Base-by-base conservation (phyloP, 2,329 filamentous ascomycete genomes). In the Beauveria rudraprayagi region DNA sequence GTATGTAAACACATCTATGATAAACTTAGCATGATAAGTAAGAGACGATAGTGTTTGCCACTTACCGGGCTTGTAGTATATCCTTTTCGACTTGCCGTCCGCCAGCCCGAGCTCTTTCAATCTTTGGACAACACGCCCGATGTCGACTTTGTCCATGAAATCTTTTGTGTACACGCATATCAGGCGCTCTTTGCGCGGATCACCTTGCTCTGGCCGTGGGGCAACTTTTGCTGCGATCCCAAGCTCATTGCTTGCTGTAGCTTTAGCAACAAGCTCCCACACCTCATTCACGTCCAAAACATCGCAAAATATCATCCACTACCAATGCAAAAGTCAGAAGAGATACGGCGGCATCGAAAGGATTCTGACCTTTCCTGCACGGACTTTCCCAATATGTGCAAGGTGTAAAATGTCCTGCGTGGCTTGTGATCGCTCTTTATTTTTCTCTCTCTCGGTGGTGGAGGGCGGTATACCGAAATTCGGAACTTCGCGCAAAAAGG, bases 111-210 rank as follows among this genome's bases (percentile, higher is more conserved):
- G 75, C 60, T 85, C 77, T 56, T 81, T 80, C 63, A 95, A 72
- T 65, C 77, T 81, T 62, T 77, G 69, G 44, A 93, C 75, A 4
- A 95, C 88, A 48, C 88, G 80, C 30, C 78, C 79, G 6, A 95
- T 82, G 69, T 95, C 90, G 4, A 79, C 75, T 56, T 75, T 78
- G 69, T 95, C 85, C 30, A 76, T 76, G 69, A 92, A 94, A 70
- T 96, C 85, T 47, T 78, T 76, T 5, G 90, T 95, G 71, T 95
- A 95, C 8, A 95, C 77, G 65, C 89, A 92, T 28, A 95, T 84
- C 47, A 94, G 73, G 22, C 85, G 79, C 22, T 76, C 73, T 48
- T 73, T 78, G 26, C 73, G 68, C 6, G 63, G 62, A 52, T 74
- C 69, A n/a, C 76, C 73, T 1, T 72, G 71, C 6, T 73, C 75